Conservation (phyloP, 2,329 filamentous ascomycete species). For the Colletotrichum limetticola region DNA sequence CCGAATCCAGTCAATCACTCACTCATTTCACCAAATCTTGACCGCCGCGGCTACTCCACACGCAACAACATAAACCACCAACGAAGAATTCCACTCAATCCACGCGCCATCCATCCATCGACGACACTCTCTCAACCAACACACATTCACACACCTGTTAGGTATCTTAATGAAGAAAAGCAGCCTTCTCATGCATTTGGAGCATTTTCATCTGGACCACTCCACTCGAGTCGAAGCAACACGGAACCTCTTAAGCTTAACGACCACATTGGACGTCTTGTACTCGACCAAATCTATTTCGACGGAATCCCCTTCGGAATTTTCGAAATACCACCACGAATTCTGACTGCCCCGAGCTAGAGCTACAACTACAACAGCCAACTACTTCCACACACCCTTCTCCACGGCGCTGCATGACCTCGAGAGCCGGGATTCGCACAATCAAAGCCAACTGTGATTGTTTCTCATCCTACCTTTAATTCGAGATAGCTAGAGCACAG, state of each 20-base stretch:
- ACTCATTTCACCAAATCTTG: not conserved
- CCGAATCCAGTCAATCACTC: slow-evolving; percentile 24
- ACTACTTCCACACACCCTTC: not conserved
- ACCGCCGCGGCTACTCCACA: not conserved
- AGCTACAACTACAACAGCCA: not conserved
- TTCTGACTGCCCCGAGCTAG: not conserved
- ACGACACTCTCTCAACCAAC: not conserved
- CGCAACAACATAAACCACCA: not conserved
- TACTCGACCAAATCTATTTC: not conserved
- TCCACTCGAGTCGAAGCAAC: not conserved
- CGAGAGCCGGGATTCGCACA: not conserved
- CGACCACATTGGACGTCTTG: not conserved
- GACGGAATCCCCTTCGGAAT: not conserved
- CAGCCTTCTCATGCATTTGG: not conserved
- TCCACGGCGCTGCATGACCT: not conserved
- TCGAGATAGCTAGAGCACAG: slow-evolving; percentile 20
- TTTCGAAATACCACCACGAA: not conserved
- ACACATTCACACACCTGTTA: not conserved
- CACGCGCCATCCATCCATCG: not conserved
- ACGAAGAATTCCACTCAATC: not conserved
- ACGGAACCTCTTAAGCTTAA: not conserved
- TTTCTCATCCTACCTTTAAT: not conserved
- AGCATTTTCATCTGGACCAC: not conserved
- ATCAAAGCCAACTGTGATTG: not conserved
- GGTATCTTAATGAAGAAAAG: slow-evolving; percentile 5